Evolutionary conservation across 345 rosid genomes (phyloP).

Genomic region (Cardamine resedifolia): DNA sequence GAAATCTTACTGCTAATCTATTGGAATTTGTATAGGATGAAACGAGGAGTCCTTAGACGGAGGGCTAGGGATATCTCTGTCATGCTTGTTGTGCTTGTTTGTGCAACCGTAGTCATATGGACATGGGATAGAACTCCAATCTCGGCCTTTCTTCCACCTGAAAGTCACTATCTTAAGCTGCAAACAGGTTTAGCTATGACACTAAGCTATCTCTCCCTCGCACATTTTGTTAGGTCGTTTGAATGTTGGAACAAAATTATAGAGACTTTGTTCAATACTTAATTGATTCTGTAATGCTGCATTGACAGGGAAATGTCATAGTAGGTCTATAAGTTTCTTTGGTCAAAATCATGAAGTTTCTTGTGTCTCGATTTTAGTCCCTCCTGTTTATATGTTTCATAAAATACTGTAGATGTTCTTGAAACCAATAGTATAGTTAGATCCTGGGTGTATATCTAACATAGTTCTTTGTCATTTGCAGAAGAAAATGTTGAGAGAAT

Average conservation of each 20-base stretch:
- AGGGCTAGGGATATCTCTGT: conserved; percentile 53
- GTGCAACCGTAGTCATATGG: conserved; percentile 56
- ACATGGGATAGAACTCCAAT: conserved; percentile 60
- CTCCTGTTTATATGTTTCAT: not conserved
- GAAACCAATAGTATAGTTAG: not conserved
- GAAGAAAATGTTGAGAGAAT: conserved; percentile 29
- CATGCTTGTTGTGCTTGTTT: conserved; percentile 54
- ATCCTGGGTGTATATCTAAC: conserved; percentile 20
- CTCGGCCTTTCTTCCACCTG: conserved; percentile 50
- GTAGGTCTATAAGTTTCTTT: not conserved
- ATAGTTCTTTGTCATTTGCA: conserved; percentile 21
- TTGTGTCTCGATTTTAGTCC: not conserved
- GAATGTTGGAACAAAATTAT: not conserved
- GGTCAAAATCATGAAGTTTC: not conserved
- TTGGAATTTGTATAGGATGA: conserved; percentile 51
- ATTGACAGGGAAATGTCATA: not conserved
- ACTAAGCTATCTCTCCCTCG: conserved; percentile 3
- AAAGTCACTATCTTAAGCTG: conserved; percentile 43
- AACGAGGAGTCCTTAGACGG: conserved; percentile 46
- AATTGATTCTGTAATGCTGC: not conserved
- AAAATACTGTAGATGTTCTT: not conserved
- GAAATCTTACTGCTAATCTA: conserved; percentile 12
- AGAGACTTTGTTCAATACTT: conserved; percentile 4
- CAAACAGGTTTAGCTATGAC: conserved; percentile 45
- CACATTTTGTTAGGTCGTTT: conserved; percentile 4